These are phyloP conservation scores for Blastomyces silverae DNA, from an alignment of 2,329 filamentous ascomycete species.

Conservation along the genomic window DNA sequence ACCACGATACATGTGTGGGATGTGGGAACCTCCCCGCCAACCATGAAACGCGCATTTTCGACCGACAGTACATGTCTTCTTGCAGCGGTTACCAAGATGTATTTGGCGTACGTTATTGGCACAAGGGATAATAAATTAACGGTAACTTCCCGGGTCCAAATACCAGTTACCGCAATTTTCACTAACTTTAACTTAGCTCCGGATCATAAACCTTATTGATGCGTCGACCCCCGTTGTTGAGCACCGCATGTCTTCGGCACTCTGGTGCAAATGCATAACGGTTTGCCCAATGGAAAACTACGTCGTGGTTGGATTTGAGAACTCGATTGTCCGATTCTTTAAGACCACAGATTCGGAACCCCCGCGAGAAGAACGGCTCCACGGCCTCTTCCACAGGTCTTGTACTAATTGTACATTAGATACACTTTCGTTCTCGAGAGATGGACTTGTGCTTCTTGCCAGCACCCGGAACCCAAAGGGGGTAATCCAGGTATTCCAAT, in stretches of 20 bases:
- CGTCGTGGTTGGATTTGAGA: constrained; percentile 40
- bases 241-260: constrained; percentile 37
- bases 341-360: constrained; percentile 32
- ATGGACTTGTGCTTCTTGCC: constrained; percentile 38
- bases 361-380: constrained; percentile 36
- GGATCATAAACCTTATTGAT: constrained; percentile 35
- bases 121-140: constrained; percentile 40
- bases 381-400: constrained; percentile 31
- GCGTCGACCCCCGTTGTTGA: constrained; percentile 31
- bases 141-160: constrained; percentile 26
- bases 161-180: background rate
- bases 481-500: constrained; percentile 35
- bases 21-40: constrained; percentile 34
- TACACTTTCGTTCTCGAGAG: constrained; percentile 38
- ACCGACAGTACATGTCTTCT: constrained; percentile 39
- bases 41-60: constrained; percentile 30
- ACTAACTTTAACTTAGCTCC: constrained; percentile 28
- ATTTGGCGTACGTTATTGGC: constrained; percentile 39
- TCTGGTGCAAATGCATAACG: constrained; percentile 38
- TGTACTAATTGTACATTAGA: constrained; percentile 36
- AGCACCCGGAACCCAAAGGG: constrained; percentile 36
- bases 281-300: constrained; percentile 39
- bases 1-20: constrained; percentile 38
- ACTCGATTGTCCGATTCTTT: constrained; percentile 38
- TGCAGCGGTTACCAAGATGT: constrained; percentile 34